phyloP scores from a whole-genome alignment of 2,329 filamentous ascomycete genomes.

The Diaporthe sp. region DNA sequence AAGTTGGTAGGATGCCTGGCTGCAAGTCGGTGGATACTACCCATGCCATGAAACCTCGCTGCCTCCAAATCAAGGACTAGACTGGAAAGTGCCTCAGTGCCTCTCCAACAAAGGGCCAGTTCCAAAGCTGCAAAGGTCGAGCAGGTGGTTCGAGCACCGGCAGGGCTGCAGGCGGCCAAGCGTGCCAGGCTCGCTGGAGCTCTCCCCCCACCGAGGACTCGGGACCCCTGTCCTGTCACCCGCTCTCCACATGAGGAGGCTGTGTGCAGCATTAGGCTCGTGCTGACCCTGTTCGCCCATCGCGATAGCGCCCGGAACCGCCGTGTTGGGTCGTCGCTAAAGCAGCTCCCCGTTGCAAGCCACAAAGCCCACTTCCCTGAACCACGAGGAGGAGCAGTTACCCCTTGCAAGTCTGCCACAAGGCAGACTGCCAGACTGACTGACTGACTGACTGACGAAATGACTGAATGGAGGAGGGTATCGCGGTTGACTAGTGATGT shows the following conservation, averaged over 20 bases:
- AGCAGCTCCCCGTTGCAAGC: conserved; percentile 31
- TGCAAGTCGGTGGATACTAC: background rate
- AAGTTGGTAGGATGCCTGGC: conserved; percentile 5
- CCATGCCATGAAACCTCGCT: conserved; percentile 19
- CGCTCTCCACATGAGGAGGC: conserved; percentile 16
- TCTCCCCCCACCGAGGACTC: background rate
- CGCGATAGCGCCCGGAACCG: conserved; percentile 25
- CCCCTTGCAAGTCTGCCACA: conserved; percentile 16
- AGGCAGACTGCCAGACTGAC: conserved; percentile 26
- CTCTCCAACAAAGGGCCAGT: background rate
- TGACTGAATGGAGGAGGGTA: background rate
- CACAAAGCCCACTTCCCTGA: conserved; percentile 6
- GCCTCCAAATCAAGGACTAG: conserved; percentile 7
- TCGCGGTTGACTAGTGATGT: conserved; percentile 1
- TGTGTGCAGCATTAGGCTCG: conserved; percentile 34
- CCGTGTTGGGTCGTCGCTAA: conserved; percentile 34
- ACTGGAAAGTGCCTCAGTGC: background rate
- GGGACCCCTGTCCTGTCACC: conserved; percentile 8
- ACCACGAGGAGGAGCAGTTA: background rate
- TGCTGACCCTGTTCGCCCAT: conserved; percentile 29
- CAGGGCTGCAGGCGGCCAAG: conserved; percentile 4
- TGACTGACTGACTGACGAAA: conserved; percentile 11
- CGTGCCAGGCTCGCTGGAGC: background rate
- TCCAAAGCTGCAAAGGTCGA: background rate
- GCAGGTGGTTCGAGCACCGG: conserved; percentile 6